Conservation (phyloP, 2,329 filamentous ascomycete species). For the Aspergillus glaucus region DNA sequence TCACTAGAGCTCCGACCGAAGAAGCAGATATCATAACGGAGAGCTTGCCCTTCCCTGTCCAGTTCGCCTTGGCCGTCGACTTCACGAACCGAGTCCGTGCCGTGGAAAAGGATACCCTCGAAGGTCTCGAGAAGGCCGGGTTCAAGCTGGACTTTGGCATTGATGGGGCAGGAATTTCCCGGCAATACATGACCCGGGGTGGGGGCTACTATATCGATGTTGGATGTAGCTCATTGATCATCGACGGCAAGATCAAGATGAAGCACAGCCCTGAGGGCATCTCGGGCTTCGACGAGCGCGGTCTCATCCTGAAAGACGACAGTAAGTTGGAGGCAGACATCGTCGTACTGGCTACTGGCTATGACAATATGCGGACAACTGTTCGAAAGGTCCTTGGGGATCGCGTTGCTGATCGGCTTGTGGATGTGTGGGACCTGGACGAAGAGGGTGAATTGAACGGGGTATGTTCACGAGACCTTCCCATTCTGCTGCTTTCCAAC, state of each 20-base stretch:
- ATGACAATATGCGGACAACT: constrained; percentile 62
- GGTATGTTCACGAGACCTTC: constrained; percentile 14
- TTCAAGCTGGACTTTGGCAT: constrained; percentile 38
- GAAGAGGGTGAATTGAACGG: constrained; percentile 49
- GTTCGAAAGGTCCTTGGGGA: constrained; percentile 58
- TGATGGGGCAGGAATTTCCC: constrained; percentile 37
- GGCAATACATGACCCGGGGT: constrained; percentile 42
- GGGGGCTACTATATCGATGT: constrained; percentile 58
- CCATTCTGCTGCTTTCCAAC: neutral
- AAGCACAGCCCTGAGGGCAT: constrained; percentile 53
- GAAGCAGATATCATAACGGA: constrained; percentile 46
- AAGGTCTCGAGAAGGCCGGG: constrained; percentile 43
- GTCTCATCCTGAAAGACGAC: constrained; percentile 49
- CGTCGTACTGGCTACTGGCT: constrained; percentile 59
- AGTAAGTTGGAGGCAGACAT: constrained; percentile 54
- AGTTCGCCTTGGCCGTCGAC: constrained; percentile 40
- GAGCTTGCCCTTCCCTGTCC: constrained; percentile 43
- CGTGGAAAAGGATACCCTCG: constrained; percentile 37
- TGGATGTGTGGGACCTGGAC: constrained; percentile 58
- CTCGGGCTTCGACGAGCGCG: constrained; percentile 42
- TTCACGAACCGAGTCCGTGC: constrained; percentile 35
- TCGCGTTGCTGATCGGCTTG: constrained; percentile 51
- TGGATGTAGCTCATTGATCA: constrained; percentile 48
- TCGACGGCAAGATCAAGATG: constrained; percentile 55
- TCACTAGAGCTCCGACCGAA: constrained; percentile 40